Evolutionary conservation across 2,329 filamentous ascomycete species (phyloP).

Genomic region (Penicillium sp.): DNA sequence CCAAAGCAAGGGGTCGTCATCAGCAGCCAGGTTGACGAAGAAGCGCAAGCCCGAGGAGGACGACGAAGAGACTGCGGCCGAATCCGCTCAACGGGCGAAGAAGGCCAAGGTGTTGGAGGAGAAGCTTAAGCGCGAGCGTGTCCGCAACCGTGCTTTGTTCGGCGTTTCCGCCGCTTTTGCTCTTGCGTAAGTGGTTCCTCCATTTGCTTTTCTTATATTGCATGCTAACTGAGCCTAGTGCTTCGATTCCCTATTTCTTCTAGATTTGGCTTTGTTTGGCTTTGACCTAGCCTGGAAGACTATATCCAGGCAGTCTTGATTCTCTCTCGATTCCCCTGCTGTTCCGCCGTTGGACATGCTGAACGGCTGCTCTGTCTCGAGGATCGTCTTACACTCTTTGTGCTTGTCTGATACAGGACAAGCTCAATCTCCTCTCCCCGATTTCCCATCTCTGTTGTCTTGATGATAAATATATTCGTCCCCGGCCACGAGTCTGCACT

Average conservation of each 20-base stretch:
- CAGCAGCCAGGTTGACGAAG: constrained; percentile 40
- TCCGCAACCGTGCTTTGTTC: constrained; percentile 77
- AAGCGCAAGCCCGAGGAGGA: constrained; percentile 71
- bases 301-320: background rate
- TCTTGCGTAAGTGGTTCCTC: constrained; percentile 68
- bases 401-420: background rate
- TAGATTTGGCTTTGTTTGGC: constrained; percentile 16
- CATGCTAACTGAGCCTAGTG: constrained; percentile 31
- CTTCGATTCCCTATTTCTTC: constrained; percentile 47
- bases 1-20: constrained; percentile 34
- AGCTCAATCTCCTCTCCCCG: background rate
- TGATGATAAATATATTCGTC: constrained; percentile 28
- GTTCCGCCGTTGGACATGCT: constrained; percentile 5
- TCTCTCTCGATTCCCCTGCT: background rate
- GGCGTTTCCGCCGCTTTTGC: constrained; percentile 83
- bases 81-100: constrained; percentile 57
- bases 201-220: background rate
- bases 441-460: constrained; percentile 17
- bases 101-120: constrained; percentile 65
- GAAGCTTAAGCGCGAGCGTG: constrained; percentile 76
- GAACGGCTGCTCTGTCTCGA: background rate
- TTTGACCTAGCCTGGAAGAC: background rate
- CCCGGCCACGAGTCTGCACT: constrained; percentile 10
- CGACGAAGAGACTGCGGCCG: constrained; percentile 37
- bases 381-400: background rate